Base-by-base conservation (phyloP, 2,329 filamentous ascomycete species). In the Pseudogymnoascus sp. region DNA sequence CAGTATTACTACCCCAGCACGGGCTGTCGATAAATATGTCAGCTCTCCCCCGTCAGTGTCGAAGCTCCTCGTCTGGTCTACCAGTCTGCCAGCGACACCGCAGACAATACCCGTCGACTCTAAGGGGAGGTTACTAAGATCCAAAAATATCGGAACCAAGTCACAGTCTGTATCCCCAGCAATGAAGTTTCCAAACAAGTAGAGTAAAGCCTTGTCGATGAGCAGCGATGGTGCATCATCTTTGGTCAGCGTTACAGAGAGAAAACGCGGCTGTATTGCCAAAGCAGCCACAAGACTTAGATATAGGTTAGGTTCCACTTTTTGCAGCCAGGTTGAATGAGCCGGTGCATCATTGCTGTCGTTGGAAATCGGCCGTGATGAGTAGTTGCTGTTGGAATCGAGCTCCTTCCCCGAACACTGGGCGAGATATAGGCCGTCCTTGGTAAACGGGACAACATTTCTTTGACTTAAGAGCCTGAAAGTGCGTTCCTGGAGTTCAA, bases 61-160 rank as follows among this genome's bases (percentile, higher is more conserved):
- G 28, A 65, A 37, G 38, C 65, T 28, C 37, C 80, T 76, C 74
- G 91, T 87, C 53, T 90, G 89, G 60, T 89, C 85, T 0, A 92
- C 89, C 28, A 97, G 80, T 62, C 87, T 84, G 25, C 92, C 91
- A 0, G 93, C 93, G 1, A 99, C 91, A 28, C 95, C 93, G 69
- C 93, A 97, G 3, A 99, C 91, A 64, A 99, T 97, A 21, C 93
- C 93, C 0, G 93, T 96, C 6, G 91, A 92, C 74, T 96, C 91
- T 44, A 93, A 82, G 0, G 93, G 90, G 42, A 97, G 78, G 44
- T 85, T 86, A 18, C 85, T 86, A 25, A 99, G 81, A 70, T 97
- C 91, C 3, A 99, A 82, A 64, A 92, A 93, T 69, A 99, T 95
- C 1, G 95, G 92, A 1, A 96, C 85, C 36, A 93, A 81, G 64